phyloP scores from a whole-genome alignment of 768 basidiomycete genomes.

The Imleria badia region DNA sequence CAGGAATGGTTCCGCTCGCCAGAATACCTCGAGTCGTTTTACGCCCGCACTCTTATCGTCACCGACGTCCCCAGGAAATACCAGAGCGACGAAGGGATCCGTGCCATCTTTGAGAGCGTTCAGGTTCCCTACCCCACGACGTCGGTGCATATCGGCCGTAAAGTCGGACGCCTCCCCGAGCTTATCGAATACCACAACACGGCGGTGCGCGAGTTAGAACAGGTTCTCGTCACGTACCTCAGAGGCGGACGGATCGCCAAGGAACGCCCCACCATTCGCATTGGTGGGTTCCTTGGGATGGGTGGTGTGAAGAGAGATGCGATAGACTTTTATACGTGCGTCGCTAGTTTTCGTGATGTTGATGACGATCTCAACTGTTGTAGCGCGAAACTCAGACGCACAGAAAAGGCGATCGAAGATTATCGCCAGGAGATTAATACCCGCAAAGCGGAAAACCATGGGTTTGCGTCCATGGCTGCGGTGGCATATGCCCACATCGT shows the following conservation, averaged over 20 bases:
- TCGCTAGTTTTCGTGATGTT: slow-evolving; percentile 11
- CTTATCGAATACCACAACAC: slow-evolving; percentile 90
- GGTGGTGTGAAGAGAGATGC: slow-evolving; percentile 88
- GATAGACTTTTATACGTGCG: slow-evolving; percentile 91
- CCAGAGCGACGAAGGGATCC: slow-evolving; percentile 85
- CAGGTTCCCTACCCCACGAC: slow-evolving; percentile 89
- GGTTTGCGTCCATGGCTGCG: slow-evolving; percentile 88
- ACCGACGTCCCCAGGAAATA: slow-evolving; percentile 74
- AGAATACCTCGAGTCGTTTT: slow-evolving; percentile 87
- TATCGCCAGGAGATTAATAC: slow-evolving; percentile 70
- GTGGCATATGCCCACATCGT: slow-evolving; percentile 88
- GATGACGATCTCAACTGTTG: slow-evolving; percentile 6
- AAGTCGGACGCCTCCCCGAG: slow-evolving; percentile 85
- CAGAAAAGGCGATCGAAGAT: slow-evolving; percentile 72
- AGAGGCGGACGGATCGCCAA: slow-evolving; percentile 77
- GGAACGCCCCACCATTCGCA: slow-evolving; percentile 76
- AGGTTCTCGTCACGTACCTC: slow-evolving; percentile 85
- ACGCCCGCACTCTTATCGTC: slow-evolving; percentile 88
- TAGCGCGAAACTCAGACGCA: slow-evolving; percentile 50
- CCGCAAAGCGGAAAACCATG: slow-evolving; percentile 84
- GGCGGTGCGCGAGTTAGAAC: slow-evolving; percentile 92
- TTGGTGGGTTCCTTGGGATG: slow-evolving; percentile 78
- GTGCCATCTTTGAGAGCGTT: slow-evolving; percentile 67
- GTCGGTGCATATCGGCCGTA: slow-evolving; percentile 84
- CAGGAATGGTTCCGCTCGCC: slow-evolving; percentile 87